Percentiles rank a stretch among this genome's conserved stretches.
These are phyloP conservation scores for Choanephora cucurbitarum DNA, from an alignment of 371 early-diverging fungal species.

Conservation along the genomic window DNA sequence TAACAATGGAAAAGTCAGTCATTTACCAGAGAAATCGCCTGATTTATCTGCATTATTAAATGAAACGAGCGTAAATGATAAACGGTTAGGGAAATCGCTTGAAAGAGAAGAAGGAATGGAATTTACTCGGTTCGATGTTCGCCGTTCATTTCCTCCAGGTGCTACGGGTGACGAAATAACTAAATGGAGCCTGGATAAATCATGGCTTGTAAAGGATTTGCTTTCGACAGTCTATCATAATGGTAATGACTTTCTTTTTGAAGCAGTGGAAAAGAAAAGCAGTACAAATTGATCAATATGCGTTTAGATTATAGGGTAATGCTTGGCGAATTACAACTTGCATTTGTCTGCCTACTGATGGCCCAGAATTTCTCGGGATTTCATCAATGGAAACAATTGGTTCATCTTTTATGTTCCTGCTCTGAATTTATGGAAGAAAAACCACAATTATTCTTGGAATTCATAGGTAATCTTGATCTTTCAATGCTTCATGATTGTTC, in stretches of 20 bases:
- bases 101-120: conserved; percentile 50
- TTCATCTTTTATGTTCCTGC: conserved; percentile 71
- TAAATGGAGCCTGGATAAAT: conserved; percentile 88
- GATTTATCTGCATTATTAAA: conserved; percentile 12
- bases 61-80: conserved; percentile 22
- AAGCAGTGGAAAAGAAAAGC: background rate
- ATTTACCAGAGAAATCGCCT: conserved; percentile 30
- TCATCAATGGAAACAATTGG: conserved; percentile 86
- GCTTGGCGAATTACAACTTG: conserved; percentile 82
- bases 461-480: conserved; percentile 71
- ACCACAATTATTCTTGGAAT: conserved; percentile 52
- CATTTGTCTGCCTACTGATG: conserved; percentile 79
- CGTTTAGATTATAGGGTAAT: conserved; percentile 42
- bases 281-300: background rate
- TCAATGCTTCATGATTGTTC: background rate
- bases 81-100: conserved; percentile 39
- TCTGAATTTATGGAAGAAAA: conserved; percentile 56
- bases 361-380: conserved; percentile 87
- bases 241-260: conserved; percentile 32
- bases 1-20: conserved; percentile 54
- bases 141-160: conserved; percentile 77
- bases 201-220: conserved; percentile 71
- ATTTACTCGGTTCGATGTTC: conserved; percentile 76
- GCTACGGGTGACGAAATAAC: conserved; percentile 75
- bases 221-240: conserved; percentile 45